Conservation (phyloP, 768 basidiomycete species). For the Psilocybe cubensis region DNA sequence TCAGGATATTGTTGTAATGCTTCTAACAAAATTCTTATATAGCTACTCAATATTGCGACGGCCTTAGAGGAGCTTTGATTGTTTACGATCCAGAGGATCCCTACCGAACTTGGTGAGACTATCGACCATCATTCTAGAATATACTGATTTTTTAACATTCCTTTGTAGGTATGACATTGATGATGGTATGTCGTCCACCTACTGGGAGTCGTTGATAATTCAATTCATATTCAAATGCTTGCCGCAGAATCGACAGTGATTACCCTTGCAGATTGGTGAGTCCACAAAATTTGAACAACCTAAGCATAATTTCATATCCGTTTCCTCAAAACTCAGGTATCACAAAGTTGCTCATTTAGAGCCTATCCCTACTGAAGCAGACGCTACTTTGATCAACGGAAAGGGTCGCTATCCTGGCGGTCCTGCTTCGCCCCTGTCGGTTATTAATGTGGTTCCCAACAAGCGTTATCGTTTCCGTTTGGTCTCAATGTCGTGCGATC, state of each 20-base stretch:
- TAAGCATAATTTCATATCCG: neutral
- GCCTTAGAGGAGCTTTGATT: constrained; percentile 49
- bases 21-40: no score
- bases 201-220: constrained; percentile 21
- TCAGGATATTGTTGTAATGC: no score
- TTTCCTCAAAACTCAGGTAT: constrained; percentile 21
- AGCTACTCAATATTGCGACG: no score
- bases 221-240: constrained; percentile 8
- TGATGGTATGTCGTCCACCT: constrained; percentile 37
- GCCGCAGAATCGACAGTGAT: constrained; percentile 12
- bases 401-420: constrained; percentile 46
- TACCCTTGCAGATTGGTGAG: constrained; percentile 15
- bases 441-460: constrained; percentile 39
- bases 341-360: constrained; percentile 27
- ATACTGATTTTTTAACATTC: neutral
- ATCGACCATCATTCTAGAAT: constrained; percentile 14
- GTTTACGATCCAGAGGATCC: constrained; percentile 49
- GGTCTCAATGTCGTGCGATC: constrained; percentile 48
- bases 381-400: constrained; percentile 50
- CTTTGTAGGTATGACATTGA: neutral
- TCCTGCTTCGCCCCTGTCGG: constrained; percentile 36
- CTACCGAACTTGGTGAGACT: constrained; percentile 22
- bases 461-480: constrained; percentile 53
- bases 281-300: neutral
- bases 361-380: constrained; percentile 26